A percentile compares a stretch with the other conserved stretches of the same genome.
phyloP scores from a whole-genome alignment of 140 eudicot genomes.

The Ambrosia hybrid region DNA sequence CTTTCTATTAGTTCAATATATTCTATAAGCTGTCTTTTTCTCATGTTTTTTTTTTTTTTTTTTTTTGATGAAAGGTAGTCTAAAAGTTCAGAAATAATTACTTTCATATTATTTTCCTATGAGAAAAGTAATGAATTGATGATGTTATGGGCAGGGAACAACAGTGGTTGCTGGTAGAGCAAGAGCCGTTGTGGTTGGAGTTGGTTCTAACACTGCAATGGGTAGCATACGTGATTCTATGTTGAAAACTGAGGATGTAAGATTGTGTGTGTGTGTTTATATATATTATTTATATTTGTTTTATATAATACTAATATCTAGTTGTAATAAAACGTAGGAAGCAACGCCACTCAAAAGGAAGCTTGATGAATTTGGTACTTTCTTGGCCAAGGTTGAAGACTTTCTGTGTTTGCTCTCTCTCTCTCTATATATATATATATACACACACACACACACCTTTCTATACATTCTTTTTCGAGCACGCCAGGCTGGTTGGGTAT shows the following conservation, averaged over 20 bases:
- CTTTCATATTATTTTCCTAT: background rate
- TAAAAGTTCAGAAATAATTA: background rate
- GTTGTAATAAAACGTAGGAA: slow-evolving; percentile 54
- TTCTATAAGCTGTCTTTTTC: slow-evolving; percentile 8
- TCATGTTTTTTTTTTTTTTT: slow-evolving; percentile 6
- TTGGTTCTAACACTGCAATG: slow-evolving; percentile 98
- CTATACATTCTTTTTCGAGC: too few relatives aligned
- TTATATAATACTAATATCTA: background rate
- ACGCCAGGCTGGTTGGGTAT: too few relatives aligned
- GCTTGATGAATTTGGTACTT: slow-evolving; percentile 96
- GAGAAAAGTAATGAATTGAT: slow-evolving; percentile 23
- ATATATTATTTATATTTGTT: too few relatives aligned
- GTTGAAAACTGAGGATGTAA: slow-evolving; percentile 95
- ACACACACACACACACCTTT: too few relatives aligned
- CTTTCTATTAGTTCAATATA: background rate
- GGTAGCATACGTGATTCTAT: slow-evolving; percentile 99
- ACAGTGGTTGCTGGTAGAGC: slow-evolving; percentile 97
- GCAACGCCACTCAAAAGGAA: slow-evolving; percentile 90
- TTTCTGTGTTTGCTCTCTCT: background rate
- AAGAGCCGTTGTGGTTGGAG: slow-evolving; percentile 93
- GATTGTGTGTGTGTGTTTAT: slow-evolving; percentile 17
- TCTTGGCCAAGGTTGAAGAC: slow-evolving; percentile 82
- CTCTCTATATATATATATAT: too few relatives aligned
- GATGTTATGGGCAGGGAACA: slow-evolving; percentile 70
- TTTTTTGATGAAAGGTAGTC: slow-evolving; percentile 4